A percentile compares a stretch with the other conserved stretches of the same genome.
Evolutionary conservation across 306 rosid genomes (phyloP).

Genomic region (Cicer arietinum): DNA sequence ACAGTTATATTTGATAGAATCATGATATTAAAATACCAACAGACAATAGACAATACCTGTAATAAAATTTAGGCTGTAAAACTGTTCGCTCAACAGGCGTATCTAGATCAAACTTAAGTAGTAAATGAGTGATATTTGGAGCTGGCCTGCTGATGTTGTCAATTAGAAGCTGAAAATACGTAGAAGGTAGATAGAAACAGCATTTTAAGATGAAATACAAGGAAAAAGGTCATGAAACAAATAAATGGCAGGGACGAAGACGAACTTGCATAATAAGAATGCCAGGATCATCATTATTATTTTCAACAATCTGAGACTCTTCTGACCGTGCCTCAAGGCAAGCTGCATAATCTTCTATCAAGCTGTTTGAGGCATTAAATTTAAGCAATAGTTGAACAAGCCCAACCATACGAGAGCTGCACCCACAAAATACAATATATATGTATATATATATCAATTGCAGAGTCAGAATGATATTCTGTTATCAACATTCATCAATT

Average conservation of each 20-base stretch:
- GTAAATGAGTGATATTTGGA: slow-evolving; percentile 84
- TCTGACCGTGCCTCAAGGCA: slow-evolving; percentile 91
- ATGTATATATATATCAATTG: slow-evolving; percentile 4
- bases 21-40: slow-evolving; percentile 25
- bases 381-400: slow-evolving; percentile 84
- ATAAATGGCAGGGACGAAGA: slow-evolving; percentile 19
- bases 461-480: slow-evolving; percentile 30
- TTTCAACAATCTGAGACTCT: slow-evolving; percentile 72
- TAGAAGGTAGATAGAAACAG: slow-evolving; percentile 16
- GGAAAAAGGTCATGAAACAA: slow-evolving; percentile 15
- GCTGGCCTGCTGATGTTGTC: slow-evolving; percentile 93
- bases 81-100: slow-evolving; percentile 75
- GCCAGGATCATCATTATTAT: slow-evolving; percentile 81
- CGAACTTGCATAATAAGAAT: slow-evolving; percentile 93
- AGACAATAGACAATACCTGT: slow-evolving; percentile 63
- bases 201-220: slow-evolving; percentile 25
- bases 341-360: slow-evolving; percentile 97
- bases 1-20: slow-evolving; percentile 31
- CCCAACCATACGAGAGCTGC: slow-evolving; percentile 96
- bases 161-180: slow-evolving; percentile 78
- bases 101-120: slow-evolving; percentile 90
- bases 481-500: slow-evolving; percentile 24
- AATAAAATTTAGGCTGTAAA: slow-evolving; percentile 92
- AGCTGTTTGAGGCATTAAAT: slow-evolving; percentile 73
- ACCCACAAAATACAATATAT: slow-evolving; percentile 40